Evolutionary conservation across 805 yeast species (phyloP).

Genomic region (Pachysolen tannophilus): DNA sequence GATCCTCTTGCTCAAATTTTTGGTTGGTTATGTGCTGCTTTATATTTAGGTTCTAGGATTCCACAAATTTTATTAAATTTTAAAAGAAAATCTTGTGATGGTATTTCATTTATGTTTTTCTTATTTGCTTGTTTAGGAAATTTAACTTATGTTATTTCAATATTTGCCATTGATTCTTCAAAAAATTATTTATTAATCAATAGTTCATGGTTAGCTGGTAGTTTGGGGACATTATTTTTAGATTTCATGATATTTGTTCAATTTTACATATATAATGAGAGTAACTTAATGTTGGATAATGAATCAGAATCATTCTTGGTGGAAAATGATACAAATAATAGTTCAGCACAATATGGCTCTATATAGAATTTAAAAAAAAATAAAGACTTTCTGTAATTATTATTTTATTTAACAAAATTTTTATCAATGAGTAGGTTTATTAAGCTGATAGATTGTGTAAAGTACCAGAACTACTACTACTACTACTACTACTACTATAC

Average conservation of each 20-base stretch:
- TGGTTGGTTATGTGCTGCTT: conserved; percentile 72
- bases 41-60: conserved; percentile 80
- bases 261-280: conserved; percentile 66
- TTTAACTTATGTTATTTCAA: conserved; percentile 81
- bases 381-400: too few species aligned
- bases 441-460: too few species aligned
- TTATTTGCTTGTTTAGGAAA: conserved; percentile 94
- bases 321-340: conserved; percentile 5
- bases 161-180: conserved; percentile 66
- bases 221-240: conserved; percentile 75
- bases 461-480: too few species aligned
- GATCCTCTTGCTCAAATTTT: conserved; percentile 79
- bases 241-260: conserved; percentile 83
- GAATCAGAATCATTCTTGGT: conserved; percentile 14
- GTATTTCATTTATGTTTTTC: conserved; percentile 88
- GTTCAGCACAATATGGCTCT: conserved; percentile 5
- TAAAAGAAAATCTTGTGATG: conserved; percentile 87
- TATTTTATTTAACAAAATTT: too few species aligned
- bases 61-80: conserved; percentile 88
- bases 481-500: too few species aligned
- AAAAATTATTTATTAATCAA: conserved; percentile 68
- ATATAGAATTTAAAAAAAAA: not conserved
- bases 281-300: conserved; percentile 16
- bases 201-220: conserved; percentile 89
- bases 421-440: too few species aligned